These are phyloP conservation scores for Phlebiopsis gigantea DNA, from an alignment of 768 basidiomycete species.

Conservation along the genomic window DNA sequence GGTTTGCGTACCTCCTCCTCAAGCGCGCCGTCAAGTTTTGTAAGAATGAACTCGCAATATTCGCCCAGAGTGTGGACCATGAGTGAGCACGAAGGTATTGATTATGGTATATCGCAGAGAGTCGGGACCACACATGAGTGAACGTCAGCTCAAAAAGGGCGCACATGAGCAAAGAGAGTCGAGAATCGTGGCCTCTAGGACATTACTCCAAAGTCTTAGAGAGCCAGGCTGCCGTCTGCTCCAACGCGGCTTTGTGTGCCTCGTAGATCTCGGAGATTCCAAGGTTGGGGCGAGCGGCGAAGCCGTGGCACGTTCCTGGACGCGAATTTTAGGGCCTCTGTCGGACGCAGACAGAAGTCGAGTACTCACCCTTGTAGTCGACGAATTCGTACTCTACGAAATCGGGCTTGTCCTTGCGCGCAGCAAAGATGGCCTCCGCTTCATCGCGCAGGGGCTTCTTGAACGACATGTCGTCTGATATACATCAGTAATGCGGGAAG, in stretches of 20 bases:
- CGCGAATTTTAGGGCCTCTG: not conserved
- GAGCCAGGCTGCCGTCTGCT: slow-evolving; percentile 39
- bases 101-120: too few species aligned
- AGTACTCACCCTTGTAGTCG: slow-evolving; percentile 30
- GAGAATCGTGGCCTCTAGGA: not conserved
- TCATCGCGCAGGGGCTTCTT: slow-evolving; percentile 20
- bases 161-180: too few species aligned
- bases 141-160: too few species aligned
- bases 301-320: slow-evolving; percentile 47
- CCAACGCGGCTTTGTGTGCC: slow-evolving; percentile 38
- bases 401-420: slow-evolving; percentile 24
- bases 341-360: not conserved
- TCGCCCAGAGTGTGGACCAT: too few species aligned
- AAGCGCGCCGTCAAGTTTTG: slow-evolving; percentile 18
- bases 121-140: too few species aligned
- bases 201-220: slow-evolving; percentile 27
- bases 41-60: too few species aligned
- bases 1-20: slow-evolving; percentile 18
- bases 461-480: slow-evolving; percentile 30
- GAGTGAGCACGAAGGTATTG: too few species aligned
- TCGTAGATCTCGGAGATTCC: slow-evolving; percentile 35
- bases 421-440: slow-evolving; percentile 27
- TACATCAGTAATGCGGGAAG: not conserved
- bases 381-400: slow-evolving; percentile 31
- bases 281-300: slow-evolving; percentile 42